phyloP scores from a whole-genome alignment of 176 grass and related monocot species.

The Oryza officinalis region DNA sequence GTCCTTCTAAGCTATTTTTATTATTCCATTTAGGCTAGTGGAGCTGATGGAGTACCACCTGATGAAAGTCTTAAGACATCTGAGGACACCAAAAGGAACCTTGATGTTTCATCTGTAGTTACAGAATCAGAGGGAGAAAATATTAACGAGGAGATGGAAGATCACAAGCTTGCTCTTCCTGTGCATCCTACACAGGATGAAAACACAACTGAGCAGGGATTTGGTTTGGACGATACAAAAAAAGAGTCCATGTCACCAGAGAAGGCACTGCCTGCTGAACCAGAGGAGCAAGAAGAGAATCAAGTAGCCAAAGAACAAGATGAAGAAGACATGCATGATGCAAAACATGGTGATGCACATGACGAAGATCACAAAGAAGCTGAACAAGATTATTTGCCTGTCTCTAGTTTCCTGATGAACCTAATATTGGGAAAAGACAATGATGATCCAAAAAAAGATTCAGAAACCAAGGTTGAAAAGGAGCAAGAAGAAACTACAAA shows the following conservation, averaged over 20 bases:
- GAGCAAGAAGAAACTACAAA: constrained; percentile 48
- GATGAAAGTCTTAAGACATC: constrained; percentile 36
- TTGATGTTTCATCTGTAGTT: constrained; percentile 51
- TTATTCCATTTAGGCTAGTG: constrained; percentile 47
- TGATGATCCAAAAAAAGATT: constrained; percentile 23
- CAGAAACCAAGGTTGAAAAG: constrained; percentile 36
- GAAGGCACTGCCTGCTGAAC: constrained; percentile 36
- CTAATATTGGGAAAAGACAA: constrained; percentile 55
- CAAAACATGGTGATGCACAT: constrained; percentile 28
- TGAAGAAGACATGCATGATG: constrained; percentile 21
- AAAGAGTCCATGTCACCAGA: constrained; percentile 30
- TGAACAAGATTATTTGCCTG: constrained; percentile 61
- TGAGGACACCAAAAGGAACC: constrained; percentile 41
- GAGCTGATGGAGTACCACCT: constrained; percentile 36
- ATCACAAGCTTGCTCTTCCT: constrained; percentile 40
- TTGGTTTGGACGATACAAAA: constrained; percentile 33
- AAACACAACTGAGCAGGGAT: constrained; percentile 36
- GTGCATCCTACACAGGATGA: constrained; percentile 31
- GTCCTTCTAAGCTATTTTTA: constrained; percentile 36
- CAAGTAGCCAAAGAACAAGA: constrained; percentile 35
- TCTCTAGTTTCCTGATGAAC: constrained; percentile 62
- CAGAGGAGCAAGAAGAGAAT: constrained; percentile 36
- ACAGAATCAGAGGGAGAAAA: constrained; percentile 46
- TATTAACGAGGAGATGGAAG: constrained; percentile 38
- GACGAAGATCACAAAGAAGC: constrained; percentile 38